These are phyloP conservation scores for Lipomyces mesembrius DNA, from an alignment of 805 yeast species.

Conservation along the genomic window DNA sequence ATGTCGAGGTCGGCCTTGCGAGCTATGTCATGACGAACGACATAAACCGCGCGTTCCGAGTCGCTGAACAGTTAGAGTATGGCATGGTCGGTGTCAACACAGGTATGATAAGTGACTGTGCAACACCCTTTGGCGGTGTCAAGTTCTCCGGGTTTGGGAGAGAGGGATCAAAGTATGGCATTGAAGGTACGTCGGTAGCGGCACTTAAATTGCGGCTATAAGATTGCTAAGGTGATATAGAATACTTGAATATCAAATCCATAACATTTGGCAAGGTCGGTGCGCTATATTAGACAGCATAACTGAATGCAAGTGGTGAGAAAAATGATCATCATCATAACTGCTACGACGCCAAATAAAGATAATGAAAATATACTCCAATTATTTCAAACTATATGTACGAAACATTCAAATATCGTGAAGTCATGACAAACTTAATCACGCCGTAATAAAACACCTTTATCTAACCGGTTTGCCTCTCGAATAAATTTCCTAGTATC, in stretches of 20 bases:
- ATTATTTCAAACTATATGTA: neutral
- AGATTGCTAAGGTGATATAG: slow-evolving; percentile 9
- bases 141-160: slow-evolving; percentile 73
- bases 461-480: neutral
- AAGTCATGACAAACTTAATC: slow-evolving; percentile 3
- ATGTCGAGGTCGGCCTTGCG: slow-evolving; percentile 73
- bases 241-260: slow-evolving; percentile 32
- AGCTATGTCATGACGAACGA: slow-evolving; percentile 71
- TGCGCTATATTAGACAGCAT: neutral
- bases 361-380: neutral
- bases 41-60: slow-evolving; percentile 58
- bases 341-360: neutral
- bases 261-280: slow-evolving; percentile 29
- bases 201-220: neutral
- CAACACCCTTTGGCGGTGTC: slow-evolving; percentile 61
- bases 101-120: slow-evolving; percentile 66
- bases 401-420: neutral
- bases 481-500: neutral
- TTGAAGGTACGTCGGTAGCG: slow-evolving; percentile 53
- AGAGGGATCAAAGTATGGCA: slow-evolving; percentile 67
- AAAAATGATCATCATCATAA: neutral
- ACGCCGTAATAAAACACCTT: slow-evolving; percentile 4
- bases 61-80: slow-evolving; percentile 68
- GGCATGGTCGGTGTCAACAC: slow-evolving; percentile 87
- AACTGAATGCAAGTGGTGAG: neutral